Evolutionary conservation across 495 filamentous ascomycete genomes (phyloP), one percentile per base, ranked within the genome.

Genomic region (Daldinia loculata): DNA sequence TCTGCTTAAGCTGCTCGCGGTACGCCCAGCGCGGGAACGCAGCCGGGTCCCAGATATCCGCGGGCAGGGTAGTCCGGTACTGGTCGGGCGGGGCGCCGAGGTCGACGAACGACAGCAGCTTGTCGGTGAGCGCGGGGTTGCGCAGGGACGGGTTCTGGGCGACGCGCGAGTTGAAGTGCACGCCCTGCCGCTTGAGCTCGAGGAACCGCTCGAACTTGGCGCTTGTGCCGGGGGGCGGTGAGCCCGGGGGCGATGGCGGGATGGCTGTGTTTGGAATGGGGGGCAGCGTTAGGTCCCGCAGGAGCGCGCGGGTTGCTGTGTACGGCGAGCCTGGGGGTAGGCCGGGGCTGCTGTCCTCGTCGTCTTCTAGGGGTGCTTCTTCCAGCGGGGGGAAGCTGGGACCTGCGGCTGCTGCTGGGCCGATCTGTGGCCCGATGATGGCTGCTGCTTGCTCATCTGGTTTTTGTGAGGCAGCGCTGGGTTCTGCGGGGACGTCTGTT

Each of bases 101-200:
- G 4, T 91, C 93, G 5, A 90, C 91, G 81, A 95, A 97, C 6
- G 84, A 84, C 81, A 94, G 88, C 75, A 98, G 84, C 70, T 95
- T 95, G 41, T 88, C 86, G 65, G 92, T 81, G 17, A 97, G 80
- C 32, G 87, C 91, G 24, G 95, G 95, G 75, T 98, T 97, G 56
- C 88, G 89, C 41, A 97, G 80, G 0, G 91, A 89, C 1, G 88
- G 81, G 2, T 90, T 92, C 43, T 82, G 83, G 22, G 90, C 88
- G 0, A 98, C 83, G 57, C 92, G 91, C 65, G 89, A 84, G 77
- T 99, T 98, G 84, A 99, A 98, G 80, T 99, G 96, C 32, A 93
- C 83, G 3, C 92, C 92, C 70, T 92, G 88, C 58, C 88, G 89
- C 80, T 98, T 99, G 50, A 98, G 83, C 26, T 87, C 84, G 1